These are phyloP conservation scores for Arthrobotrys entomopaga DNA, from an alignment of 2,329 filamentous ascomycete species.

Conservation along the genomic window DNA sequence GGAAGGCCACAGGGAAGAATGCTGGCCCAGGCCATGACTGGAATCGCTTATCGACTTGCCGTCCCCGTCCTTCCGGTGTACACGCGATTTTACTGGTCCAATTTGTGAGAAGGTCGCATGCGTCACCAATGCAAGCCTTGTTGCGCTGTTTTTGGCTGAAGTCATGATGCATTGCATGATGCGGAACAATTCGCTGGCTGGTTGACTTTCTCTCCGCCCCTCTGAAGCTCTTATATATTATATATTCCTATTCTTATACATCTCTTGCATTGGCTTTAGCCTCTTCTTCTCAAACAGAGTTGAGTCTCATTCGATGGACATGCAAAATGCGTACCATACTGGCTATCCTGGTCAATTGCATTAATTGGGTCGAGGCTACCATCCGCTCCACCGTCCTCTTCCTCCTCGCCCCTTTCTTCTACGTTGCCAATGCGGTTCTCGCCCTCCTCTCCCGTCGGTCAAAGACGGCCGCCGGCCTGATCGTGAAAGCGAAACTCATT, in stretches of 20 bases:
- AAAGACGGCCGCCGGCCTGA: constrained; percentile 29
- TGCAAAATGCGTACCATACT: constrained; percentile 15
- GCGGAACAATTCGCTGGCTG: not conserved
- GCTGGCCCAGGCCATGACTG: constrained; percentile 26
- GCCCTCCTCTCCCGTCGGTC: constrained; percentile 40
- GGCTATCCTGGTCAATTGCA: constrained; percentile 16
- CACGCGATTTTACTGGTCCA: constrained; percentile 24
- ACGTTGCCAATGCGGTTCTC: constrained; percentile 32
- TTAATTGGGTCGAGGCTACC: constrained; percentile 21
- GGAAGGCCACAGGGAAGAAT: not conserved
- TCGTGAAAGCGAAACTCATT: constrained; percentile 46
- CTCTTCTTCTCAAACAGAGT: too few species aligned
- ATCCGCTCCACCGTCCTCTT: constrained; percentile 35
- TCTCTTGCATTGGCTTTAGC: too few species aligned
- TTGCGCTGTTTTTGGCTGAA: constrained; percentile 4
- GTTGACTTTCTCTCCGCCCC: not conserved
- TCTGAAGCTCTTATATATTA: too few species aligned
- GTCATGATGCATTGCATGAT: constrained; percentile 48
- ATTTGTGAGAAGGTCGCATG: constrained; percentile 32
- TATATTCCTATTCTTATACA: not conserved
- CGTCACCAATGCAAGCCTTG: constrained; percentile 26
- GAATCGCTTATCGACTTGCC: constrained; percentile 44
- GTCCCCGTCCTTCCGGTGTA: constrained; percentile 8
- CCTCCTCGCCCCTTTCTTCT: constrained; percentile 41
- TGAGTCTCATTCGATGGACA: too few species aligned